Base-by-base conservation (phyloP, 176 grass and related monocot species). In the Triticum turgidum region DNA sequence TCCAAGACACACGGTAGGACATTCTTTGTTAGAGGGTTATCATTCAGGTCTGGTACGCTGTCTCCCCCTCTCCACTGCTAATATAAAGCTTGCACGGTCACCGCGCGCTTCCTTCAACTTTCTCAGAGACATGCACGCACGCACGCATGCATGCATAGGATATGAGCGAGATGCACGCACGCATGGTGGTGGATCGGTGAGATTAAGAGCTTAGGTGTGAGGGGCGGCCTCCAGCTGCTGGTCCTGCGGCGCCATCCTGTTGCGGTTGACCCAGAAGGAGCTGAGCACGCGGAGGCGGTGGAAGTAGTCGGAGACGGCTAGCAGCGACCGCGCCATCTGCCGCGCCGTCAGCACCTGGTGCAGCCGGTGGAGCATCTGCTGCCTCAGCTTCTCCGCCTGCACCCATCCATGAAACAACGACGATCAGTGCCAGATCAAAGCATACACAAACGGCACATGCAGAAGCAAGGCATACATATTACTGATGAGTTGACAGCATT, bases 381-480 rank as follows among this genome's bases (percentile, higher is more conserved):
- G 85, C 74, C 93, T 88, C 54, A 95, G 86, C 87, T 84, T 95
- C 63, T 95, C 93, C 7, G 93, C 93, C 93, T 95, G 91, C 61
- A 79, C 10, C 7, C 20, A 37, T 22, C 5, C 44, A 45, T 2
- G 21, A 5, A 42, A 42, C 14, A 27, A 12, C 34, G 33, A 12
- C 22, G 33, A 20, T 67, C n/a, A 82, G 24, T 13, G 21, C 49
- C 20, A 56, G 9, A 54, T 54, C 51, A 54, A 52, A 18, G 15
- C 51, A 54, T 17, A 18, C 20, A 18, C 9, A 76, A 70, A 59
- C 18, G 52, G 54, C 54, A 59, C 54, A 58, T 56, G 17, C 51
- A 51, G 12, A 49, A 49, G 4, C 44, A 49, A 14, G 3, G 0
- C 51, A 56, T 56, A 5, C 11, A 54, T 54, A 18, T 54, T 54